Percentiles rank a stretch among this genome's conserved stretches.
Conservation (phyloP, 129 eudicot species). For the Arctium minus region DNA sequence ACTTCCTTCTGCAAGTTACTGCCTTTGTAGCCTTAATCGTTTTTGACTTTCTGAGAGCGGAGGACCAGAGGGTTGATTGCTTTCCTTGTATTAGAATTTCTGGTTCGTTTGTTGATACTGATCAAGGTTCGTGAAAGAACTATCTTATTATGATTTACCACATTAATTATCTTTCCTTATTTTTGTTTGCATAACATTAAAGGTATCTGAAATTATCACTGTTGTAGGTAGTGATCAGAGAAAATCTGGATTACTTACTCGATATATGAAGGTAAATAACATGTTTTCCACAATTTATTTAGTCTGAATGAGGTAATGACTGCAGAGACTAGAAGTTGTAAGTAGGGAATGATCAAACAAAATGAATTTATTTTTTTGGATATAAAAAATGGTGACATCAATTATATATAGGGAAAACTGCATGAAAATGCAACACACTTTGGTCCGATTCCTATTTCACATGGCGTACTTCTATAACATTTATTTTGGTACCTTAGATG, state of each 20-base stretch:
- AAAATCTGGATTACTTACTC: conserved; percentile 70
- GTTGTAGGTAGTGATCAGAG: conserved; percentile 55
- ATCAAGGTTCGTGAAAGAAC: conserved; percentile 53
- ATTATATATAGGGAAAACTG: background rate
- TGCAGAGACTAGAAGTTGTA: background rate
- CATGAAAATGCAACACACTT: background rate
- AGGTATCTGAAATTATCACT: conserved; percentile 7
- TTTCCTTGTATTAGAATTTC: conserved; percentile 75
- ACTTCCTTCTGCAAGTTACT: conserved; percentile 97
- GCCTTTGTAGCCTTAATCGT: conserved; percentile 96
- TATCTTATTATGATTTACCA: background rate
- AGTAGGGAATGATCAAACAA: background rate
- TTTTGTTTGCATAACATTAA: conserved; percentile 7
- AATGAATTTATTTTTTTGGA: background rate
- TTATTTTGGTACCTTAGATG: background rate
- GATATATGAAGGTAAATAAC: conserved; percentile 87
- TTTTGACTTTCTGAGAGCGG: conserved; percentile 84
- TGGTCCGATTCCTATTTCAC: background rate
- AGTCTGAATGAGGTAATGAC: background rate
- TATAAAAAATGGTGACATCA: background rate
- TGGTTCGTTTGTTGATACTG: conserved; percentile 50
- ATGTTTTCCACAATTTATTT: background rate
- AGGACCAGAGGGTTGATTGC: conserved; percentile 87
- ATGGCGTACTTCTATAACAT: background rate
- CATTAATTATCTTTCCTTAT: background rate